Conservation (phyloP, 257 asterid genomes). For the Voacanga thouarsii region DNA sequence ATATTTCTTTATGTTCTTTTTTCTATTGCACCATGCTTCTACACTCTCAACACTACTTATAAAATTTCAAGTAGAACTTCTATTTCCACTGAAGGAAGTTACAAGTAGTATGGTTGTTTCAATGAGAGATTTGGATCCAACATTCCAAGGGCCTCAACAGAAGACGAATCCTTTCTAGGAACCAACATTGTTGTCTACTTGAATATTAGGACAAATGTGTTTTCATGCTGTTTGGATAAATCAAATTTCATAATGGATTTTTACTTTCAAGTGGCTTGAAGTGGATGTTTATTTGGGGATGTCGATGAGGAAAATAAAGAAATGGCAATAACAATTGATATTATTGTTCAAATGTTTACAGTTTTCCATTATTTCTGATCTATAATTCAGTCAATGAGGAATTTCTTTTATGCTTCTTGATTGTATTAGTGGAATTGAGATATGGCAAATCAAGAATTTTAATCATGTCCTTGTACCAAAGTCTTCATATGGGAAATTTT, state of each 20-base stretch:
- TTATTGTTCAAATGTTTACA: constrained; percentile 2
- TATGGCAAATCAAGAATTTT: constrained; percentile 88
- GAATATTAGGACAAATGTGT: neutral
- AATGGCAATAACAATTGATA: constrained; percentile 4
- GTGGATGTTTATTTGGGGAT: neutral
- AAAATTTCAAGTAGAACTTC: constrained; percentile 38
- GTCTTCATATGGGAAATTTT: constrained; percentile 78
- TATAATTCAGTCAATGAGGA: constrained; percentile 10
- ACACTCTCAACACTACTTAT: neutral
- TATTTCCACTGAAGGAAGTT: constrained; percentile 20
- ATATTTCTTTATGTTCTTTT: constrained; percentile 4
- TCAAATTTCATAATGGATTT: neutral
- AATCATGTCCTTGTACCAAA: constrained; percentile 61
- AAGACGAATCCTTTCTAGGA: constrained; percentile 76
- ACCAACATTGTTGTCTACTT: neutral
- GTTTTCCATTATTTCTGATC: constrained; percentile 16
- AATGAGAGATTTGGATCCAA: constrained; percentile 85
- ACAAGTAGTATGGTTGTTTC: constrained; percentile 72
- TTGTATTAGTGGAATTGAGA: constrained; percentile 73
- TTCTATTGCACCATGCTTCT: too few species aligned
- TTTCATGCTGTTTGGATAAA: neutral
- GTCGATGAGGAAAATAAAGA: neutral
- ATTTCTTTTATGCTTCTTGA: constrained; percentile 54
- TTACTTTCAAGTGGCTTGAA: neutral
- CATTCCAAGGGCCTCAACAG: constrained; percentile 94